These are phyloP conservation scores for Boletus bicolor DNA, from an alignment of 768 basidiomycete species.

Conservation along the genomic window DNA sequence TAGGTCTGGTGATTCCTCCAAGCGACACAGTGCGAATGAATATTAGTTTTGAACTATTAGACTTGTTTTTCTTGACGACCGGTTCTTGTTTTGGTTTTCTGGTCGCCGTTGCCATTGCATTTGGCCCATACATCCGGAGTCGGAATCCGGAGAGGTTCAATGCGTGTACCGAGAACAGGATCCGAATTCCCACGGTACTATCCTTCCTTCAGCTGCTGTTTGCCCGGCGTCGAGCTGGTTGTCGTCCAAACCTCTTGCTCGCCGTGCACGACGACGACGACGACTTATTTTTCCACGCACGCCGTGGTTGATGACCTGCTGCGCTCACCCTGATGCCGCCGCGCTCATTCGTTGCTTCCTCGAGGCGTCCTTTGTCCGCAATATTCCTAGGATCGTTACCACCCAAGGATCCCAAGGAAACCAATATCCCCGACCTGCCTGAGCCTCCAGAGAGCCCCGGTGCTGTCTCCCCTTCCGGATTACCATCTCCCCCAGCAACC, in stretches of 20 bases:
- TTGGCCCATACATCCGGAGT: conserved; percentile 7
- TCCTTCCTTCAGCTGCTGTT: conserved; percentile 10
- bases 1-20: not conserved
- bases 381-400: conserved; percentile 52
- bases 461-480: conserved; percentile 54
- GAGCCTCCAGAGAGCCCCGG: conserved; percentile 64
- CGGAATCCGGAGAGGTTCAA: conserved; percentile 18
- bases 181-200: conserved; percentile 27
- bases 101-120: not conserved
- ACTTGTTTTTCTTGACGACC: conserved; percentile 4
- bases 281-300: conserved; percentile 6
- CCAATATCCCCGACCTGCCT: conserved; percentile 61
- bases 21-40: not conserved
- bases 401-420: conserved; percentile 37
- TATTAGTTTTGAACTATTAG: too few species aligned
- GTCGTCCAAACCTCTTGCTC: conserved; percentile 23
- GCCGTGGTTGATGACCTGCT: conserved; percentile 29
- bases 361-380: conserved; percentile 58
- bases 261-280: conserved; percentile 28
- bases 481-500: conserved; percentile 82
- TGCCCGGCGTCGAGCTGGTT: conserved; percentile 17
- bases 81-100: not conserved
- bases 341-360: conserved; percentile 40
- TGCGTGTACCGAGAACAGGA: not conserved
- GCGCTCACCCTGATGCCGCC: conserved; percentile 44